phyloP scores from a whole-genome alignment of 2,329 filamentous ascomycete genomes.

The Sclerotinia subarctica region DNA sequence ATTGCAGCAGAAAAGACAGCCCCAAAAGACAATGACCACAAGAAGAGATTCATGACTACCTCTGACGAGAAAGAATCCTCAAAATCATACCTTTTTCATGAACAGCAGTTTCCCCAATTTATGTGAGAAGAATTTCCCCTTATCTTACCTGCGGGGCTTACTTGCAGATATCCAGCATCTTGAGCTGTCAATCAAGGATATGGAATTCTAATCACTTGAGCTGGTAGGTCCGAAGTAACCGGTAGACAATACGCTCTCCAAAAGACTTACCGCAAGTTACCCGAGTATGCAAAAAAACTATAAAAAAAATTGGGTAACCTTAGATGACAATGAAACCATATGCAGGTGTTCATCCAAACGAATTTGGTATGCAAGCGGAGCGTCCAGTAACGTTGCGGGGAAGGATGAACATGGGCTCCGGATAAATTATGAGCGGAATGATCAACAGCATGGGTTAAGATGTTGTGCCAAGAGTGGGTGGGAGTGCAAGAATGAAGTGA shows the following conservation, averaged over 20 bases:
- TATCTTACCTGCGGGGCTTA: background rate
- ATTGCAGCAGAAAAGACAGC: background rate
- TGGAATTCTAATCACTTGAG: slow-evolving; percentile 4
- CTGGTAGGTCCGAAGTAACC: background rate
- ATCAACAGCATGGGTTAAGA: background rate
- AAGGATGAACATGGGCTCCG: background rate
- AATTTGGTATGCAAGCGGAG: background rate
- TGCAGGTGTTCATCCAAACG: slow-evolving; percentile 6
- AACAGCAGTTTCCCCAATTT: background rate
- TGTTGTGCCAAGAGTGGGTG: background rate
- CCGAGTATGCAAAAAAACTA: background rate
- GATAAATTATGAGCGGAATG: slow-evolving; percentile 3
- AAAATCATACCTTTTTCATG: background rate
- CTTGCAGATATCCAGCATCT: background rate
- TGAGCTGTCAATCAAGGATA: slow-evolving; percentile 3
- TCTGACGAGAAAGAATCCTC: background rate
- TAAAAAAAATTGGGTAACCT: background rate
- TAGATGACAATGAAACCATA: background rate
- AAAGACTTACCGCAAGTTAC: background rate
- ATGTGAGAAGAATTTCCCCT: background rate
- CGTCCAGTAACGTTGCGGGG: background rate
- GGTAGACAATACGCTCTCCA: background rate
- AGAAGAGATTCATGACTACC: slow-evolving; percentile 13
- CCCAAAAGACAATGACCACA: slow-evolving; percentile 6
- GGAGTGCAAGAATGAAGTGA: no score